Conservation (phyloP, 176 grass and related monocot species). For the Rhynchospora tenuis region DNA sequence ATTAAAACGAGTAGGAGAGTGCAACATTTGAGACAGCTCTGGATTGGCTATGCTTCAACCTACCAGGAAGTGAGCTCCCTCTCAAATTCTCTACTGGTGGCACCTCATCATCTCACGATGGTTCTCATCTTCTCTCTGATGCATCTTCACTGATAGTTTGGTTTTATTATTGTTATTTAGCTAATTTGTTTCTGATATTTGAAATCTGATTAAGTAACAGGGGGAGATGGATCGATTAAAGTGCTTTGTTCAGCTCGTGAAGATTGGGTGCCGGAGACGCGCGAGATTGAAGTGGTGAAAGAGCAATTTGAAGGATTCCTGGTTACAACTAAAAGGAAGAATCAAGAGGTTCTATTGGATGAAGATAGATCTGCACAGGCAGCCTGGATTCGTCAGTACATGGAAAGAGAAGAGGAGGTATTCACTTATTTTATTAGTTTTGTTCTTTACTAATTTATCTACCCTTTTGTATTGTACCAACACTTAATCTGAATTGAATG, state of each 20-base stretch:
- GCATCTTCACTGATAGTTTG: not conserved
- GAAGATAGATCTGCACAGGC: slow-evolving; percentile 56
- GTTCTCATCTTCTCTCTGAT: slow-evolving; percentile 11
- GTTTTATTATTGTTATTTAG: not conserved
- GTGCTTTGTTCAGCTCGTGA: slow-evolving; percentile 79
- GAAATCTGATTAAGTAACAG: slow-evolving; percentile 12
- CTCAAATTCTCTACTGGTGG: slow-evolving; percentile 64
- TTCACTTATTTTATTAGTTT: not conserved
- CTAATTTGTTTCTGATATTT: not conserved
- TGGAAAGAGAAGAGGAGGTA: slow-evolving; percentile 68
- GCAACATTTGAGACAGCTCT: slow-evolving; percentile 69
- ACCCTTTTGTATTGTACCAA: not conserved
- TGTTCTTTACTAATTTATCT: not conserved
- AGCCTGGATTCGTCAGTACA: slow-evolving; percentile 91
- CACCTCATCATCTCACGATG: slow-evolving; percentile 39
- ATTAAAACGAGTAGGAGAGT: slow-evolving; percentile 31
- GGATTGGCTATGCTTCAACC: slow-evolving; percentile 94
- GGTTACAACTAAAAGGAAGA: slow-evolving; percentile 35
- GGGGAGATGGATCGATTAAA: slow-evolving; percentile 59
- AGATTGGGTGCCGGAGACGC: slow-evolving; percentile 62
- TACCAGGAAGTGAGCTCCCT: slow-evolving; percentile 65
- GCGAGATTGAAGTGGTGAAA: slow-evolving; percentile 35
- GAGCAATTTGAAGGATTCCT: slow-evolving; percentile 33
- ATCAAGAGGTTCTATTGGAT: slow-evolving; percentile 67
- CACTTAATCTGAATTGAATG: not conserved